These are phyloP conservation scores for Ganoderma multipileum DNA, from an alignment of 1,284 basidiomycete genomes.

Conservation along the genomic window DNA sequence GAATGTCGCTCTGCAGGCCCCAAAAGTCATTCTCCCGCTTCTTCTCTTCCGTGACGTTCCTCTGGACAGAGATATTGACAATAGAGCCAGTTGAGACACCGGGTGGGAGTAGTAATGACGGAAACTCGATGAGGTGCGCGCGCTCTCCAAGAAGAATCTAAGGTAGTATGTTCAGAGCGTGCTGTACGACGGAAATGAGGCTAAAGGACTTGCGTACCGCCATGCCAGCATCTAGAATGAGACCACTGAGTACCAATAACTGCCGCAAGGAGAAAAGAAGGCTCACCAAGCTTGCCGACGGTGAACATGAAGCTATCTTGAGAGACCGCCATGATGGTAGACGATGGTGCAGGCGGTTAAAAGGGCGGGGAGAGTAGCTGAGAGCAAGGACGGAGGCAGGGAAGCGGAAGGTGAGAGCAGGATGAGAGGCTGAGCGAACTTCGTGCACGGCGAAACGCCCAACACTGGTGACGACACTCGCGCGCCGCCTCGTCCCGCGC, in stretches of 20 bases:
- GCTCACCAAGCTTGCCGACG: conserved; percentile 73
- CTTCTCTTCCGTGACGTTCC: conserved; percentile 85
- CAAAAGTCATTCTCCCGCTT: conserved; percentile 83
- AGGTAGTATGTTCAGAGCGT: background rate
- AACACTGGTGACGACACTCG: background rate
- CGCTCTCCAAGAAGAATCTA: conserved; percentile 92
- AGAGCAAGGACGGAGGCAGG: background rate
- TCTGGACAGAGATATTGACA: conserved; percentile 91
- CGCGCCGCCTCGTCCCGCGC: background rate
- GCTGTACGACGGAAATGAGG: background rate
- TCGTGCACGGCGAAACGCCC: background rate
- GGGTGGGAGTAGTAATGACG: conserved; percentile 89
- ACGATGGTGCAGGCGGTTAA: background rate
- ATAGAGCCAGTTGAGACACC: conserved; percentile 94
- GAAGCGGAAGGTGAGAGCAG: background rate
- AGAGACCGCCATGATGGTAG: conserved; percentile 36
- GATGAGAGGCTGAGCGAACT: too few species aligned
- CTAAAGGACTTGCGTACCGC: conserved; percentile 57
- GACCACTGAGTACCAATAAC: conserved; percentile 9
- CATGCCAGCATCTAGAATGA: conserved; percentile 77
- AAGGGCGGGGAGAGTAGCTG: background rate
- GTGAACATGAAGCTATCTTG: conserved; percentile 72
- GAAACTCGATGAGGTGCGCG: conserved; percentile 95
- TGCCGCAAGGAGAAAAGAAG: background rate
- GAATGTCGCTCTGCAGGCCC: conserved; percentile 81